Evolutionary conservation across 768 basidiomycete species (phyloP), one percentile per base, ranked within the genome.

Genomic region (Hydnum rufescens): DNA sequence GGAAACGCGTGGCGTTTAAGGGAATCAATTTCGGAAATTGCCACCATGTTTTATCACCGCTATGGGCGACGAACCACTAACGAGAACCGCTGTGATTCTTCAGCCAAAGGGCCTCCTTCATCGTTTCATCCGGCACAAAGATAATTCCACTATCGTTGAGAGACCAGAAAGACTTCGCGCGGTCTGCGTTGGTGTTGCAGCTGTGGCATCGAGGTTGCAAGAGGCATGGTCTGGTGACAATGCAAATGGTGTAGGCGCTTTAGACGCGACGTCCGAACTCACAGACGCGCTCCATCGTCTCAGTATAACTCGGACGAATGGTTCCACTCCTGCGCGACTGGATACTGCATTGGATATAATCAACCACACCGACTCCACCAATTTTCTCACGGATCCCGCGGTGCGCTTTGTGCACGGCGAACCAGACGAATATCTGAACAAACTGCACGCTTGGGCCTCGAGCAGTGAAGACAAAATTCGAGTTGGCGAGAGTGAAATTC

Each of bases 111-210:
- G 85, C 61, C 70, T 77, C 18, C 68, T 75, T 54, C 85, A 88
- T 60, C 72, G 68, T 47, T 93, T 78, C 60, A 86, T 90, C 51
- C 79, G 90, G 16, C 77, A 78, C 16, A 71, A 74, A 49, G 80
- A 87, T 59, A 69, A 70, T 0, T 85, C 83, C 1, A 68, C 70
- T 43, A 79, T 95, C 51, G 76, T 92, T n/a, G 93, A 97, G 62
- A 73, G 87, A 5, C 92, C 92, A 0, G 85, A 95, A 62, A 77
- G 93, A 23, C 67, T 97, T 26, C 75, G 80, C 48, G 90, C 90
- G 0, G 76, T 96, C 49, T 77, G 79, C 57, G 60, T 84, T 3
- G 93, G 92, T 1, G 70, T 95, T 4, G 73, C 88, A 2, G 82
- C 82, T 4, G 85, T 82, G 0, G 70, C 86, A 19, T 74, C 88